These are phyloP conservation scores for Backusella mclennaniae DNA, from an alignment of 192 early-diverging fungal genomes.

Conservation along the genomic window DNA sequence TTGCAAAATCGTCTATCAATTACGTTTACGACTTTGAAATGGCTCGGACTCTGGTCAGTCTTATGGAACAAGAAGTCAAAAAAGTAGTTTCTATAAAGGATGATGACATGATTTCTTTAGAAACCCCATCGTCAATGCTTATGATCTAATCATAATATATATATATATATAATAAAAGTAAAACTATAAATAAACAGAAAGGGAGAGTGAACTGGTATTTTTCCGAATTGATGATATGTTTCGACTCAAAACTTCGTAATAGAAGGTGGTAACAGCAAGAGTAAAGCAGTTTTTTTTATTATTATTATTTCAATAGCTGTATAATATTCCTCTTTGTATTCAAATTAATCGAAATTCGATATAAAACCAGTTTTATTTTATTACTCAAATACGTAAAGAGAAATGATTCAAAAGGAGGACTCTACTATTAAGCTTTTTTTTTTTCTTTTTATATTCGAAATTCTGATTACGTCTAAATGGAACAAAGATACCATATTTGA, in stretches of 20 bases:
- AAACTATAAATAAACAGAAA: neutral
- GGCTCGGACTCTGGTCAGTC: slow-evolving; percentile 21
- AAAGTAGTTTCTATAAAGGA: neutral
- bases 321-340: neutral
- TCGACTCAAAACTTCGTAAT: neutral
- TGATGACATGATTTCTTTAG: neutral
- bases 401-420: neutral
- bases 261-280: neutral
- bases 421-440: neutral
- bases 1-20: slow-evolving; percentile 22
- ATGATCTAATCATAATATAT: neutral
- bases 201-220: neutral
- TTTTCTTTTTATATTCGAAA: neutral
- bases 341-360: neutral
- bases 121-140: neutral
- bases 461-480: neutral
- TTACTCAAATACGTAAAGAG: neutral
- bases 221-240: neutral
- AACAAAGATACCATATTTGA: neutral
- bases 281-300: neutral
- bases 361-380: neutral
- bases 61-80: slow-evolving; percentile 30
- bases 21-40: slow-evolving; percentile 38
- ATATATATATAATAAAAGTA: neutral
- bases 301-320: neutral